Evolutionary conservation across 179 eudicot genomes (phyloP).

Genomic region (Monotropa hypopitys): DNA sequence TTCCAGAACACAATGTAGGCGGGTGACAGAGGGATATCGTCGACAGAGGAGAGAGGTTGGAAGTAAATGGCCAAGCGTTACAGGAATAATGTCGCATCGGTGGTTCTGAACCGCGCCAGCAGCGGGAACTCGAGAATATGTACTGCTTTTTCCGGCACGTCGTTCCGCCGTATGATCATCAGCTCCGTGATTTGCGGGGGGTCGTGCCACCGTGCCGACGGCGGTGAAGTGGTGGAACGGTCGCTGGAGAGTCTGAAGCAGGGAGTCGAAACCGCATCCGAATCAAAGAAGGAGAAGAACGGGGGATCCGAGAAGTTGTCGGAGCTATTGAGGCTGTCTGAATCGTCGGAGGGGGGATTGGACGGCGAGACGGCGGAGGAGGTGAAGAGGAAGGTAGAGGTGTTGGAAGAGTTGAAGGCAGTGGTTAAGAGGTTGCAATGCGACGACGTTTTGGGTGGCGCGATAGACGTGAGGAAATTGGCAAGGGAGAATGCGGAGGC

Average conservation of each 20-base stretch:
- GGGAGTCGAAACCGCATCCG: conserved; percentile 7
- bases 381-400: conserved; percentile 38
- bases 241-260: neutral
- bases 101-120: conserved; percentile 4
- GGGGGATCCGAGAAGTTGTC: conserved; percentile 33
- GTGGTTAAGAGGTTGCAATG: conserved; percentile 39
- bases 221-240: neutral
- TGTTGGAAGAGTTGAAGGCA: conserved; percentile 37
- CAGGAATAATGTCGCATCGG: conserved; percentile 10
- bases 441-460: conserved; percentile 33
- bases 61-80: conserved; percentile 9
- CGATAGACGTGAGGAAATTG: conserved; percentile 42
- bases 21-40: neutral
- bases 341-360: conserved; percentile 19
- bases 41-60: neutral
- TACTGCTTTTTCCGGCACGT: conserved; percentile 7
- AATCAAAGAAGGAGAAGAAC: conserved; percentile 8
- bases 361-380: conserved; percentile 11
- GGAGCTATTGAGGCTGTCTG: conserved; percentile 43
- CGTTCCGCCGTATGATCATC: conserved; percentile 12
- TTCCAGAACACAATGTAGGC: neutral
- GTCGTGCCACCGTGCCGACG: neutral
- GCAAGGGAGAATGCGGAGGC: conserved; percentile 58
- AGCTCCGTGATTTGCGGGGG: conserved; percentile 52
- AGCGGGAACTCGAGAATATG: conserved; percentile 10